phyloP scores from a whole-genome alignment of 2,329 filamentous ascomycete genomes.

The Zopfia rhizophila region DNA sequence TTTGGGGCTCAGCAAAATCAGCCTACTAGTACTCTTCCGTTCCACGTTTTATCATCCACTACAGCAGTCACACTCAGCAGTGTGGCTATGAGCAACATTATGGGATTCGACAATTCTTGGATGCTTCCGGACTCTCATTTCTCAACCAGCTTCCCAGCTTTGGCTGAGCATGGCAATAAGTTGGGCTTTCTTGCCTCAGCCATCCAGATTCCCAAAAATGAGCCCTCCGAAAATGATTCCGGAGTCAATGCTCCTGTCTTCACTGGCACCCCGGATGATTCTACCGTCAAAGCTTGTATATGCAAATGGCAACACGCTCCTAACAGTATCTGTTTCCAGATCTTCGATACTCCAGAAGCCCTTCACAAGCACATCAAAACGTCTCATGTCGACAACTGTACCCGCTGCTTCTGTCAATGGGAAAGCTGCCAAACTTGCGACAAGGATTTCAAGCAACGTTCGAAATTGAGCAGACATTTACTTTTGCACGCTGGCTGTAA shows the following conservation, averaged over 20 bases:
- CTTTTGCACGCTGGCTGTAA: slow-evolving; percentile 50
- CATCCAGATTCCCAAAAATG: neutral
- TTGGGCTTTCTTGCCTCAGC: slow-evolving; percentile 42
- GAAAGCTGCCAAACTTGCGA: slow-evolving; percentile 42
- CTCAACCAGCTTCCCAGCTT: slow-evolving; percentile 24
- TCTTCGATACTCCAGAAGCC: slow-evolving; percentile 38
- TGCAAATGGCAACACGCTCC: slow-evolving; percentile 48
- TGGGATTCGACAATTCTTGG: slow-evolving; percentile 39
- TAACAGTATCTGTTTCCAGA: slow-evolving; percentile 38
- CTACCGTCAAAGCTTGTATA: slow-evolving; percentile 23
- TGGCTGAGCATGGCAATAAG: slow-evolving; percentile 30
- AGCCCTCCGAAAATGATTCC: slow-evolving; percentile 3
- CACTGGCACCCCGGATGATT: slow-evolving; percentile 17
- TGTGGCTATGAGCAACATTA: slow-evolving; percentile 26
- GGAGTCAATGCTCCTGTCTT: slow-evolving; percentile 8
- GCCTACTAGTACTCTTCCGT: slow-evolving; percentile 32
- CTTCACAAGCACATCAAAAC: slow-evolving; percentile 50
- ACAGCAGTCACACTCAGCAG: slow-evolving; percentile 24
- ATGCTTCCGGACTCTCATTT: slow-evolving; percentile 41
- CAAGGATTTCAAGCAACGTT: slow-evolving; percentile 54
- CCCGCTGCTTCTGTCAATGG: slow-evolving; percentile 49
- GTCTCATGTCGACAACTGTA: slow-evolving; percentile 47
- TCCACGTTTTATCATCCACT: slow-evolving; percentile 24
- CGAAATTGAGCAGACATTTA: slow-evolving; percentile 50
- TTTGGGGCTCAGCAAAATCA: slow-evolving; percentile 37